Conservation (phyloP, 2,329 filamentous ascomycete genomes). For the Lizonia empirigonia region DNA sequence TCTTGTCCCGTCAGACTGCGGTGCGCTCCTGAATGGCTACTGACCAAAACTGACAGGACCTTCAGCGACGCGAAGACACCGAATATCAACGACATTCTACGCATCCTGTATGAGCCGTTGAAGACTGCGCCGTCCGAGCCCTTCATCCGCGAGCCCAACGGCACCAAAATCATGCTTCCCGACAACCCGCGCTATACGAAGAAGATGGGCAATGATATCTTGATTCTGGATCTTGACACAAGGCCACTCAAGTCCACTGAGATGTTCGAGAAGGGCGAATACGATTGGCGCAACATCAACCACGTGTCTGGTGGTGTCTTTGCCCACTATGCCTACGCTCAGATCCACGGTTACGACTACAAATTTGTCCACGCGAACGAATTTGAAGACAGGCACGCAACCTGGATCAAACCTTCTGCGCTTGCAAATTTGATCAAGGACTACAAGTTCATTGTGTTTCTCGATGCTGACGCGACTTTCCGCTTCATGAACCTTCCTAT, state of each 20-base stretch:
- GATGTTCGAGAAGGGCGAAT: constrained; percentile 39
- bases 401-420: constrained; percentile 55
- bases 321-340: constrained; percentile 49
- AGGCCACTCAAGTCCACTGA: constrained; percentile 41
- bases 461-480: constrained; percentile 57
- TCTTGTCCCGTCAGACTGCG: background rate
- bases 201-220: constrained; percentile 41
- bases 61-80: constrained; percentile 31
- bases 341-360: constrained; percentile 58
- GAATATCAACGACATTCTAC: constrained; percentile 42
- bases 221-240: constrained; percentile 47
- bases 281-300: constrained; percentile 46
- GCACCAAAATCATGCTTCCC: constrained; percentile 38
- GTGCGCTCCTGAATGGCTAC: constrained; percentile 9
- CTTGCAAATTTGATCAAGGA: constrained; percentile 45
- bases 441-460: constrained; percentile 55
- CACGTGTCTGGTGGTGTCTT: constrained; percentile 46
- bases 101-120: constrained; percentile 39
- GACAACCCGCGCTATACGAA: constrained; percentile 40
- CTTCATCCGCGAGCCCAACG: constrained; percentile 40
- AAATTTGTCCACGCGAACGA: constrained; percentile 52
- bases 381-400: constrained; percentile 51
- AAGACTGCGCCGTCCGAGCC: constrained; percentile 35
- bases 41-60: constrained; percentile 29
- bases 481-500: constrained; percentile 54